phyloP scores from a whole-genome alignment of 768 basidiomycete species.

The Neoboletus subvelutipes region DNA sequence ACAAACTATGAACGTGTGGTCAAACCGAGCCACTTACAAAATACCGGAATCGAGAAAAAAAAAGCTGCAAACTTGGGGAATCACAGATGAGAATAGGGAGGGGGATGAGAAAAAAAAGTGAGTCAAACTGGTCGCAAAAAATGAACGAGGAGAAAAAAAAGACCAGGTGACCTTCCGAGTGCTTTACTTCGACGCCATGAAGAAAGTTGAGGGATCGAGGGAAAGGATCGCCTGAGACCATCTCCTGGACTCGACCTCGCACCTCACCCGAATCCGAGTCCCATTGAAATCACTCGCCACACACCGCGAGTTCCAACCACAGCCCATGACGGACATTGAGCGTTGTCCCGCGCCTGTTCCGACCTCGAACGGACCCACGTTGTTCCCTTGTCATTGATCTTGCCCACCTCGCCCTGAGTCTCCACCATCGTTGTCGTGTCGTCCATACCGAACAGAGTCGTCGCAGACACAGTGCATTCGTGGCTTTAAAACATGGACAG shows the following conservation, averaged over 20 bases:
- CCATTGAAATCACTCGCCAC: neutral
- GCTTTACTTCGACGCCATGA: neutral
- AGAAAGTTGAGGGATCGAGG: neutral
- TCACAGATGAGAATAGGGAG: neutral
- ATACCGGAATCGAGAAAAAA: neutral
- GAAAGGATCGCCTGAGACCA: neutral
- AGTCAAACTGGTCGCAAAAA: neutral
- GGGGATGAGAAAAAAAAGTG: neutral
- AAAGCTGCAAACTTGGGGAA: neutral
- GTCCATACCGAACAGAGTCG: no score
- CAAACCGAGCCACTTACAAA: neutral
- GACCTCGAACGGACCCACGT: neutral
- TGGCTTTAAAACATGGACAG: no score
- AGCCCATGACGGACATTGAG: neutral
- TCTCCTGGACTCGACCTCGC: neutral
- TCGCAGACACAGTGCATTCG: no score
- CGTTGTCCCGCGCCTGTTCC: neutral
- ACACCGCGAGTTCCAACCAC: neutral
- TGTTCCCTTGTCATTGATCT: neutral
- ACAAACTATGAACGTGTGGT: neutral
- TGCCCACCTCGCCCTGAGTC: neutral
- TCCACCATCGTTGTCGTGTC: no score
- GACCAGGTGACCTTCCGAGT: constrained; percentile 1
- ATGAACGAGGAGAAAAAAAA: neutral
- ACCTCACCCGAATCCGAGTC: neutral